A percentile compares a stretch with the other conserved stretches of the same genome.
Evolutionary conservation across 768 basidiomycete genomes (phyloP).

Genomic region (Sistotremastrum suecicum): DNA sequence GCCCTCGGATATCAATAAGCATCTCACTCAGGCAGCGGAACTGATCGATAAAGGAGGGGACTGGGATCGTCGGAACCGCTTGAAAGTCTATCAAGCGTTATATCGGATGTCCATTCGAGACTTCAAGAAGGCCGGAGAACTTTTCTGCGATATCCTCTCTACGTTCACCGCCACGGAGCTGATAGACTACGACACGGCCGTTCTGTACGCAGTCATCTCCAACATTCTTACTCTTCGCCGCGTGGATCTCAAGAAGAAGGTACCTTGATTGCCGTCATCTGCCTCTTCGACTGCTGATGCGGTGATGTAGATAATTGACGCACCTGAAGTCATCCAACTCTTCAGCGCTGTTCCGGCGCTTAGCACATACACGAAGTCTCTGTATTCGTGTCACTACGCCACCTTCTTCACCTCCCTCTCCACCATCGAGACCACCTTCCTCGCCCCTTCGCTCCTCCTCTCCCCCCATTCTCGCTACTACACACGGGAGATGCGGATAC

Average conservation of each 20-base stretch:
- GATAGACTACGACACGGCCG: conserved; percentile 79
- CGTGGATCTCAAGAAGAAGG: conserved; percentile 88
- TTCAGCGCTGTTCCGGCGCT: conserved; percentile 74
- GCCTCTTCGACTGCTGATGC: not conserved
- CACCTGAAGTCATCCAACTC: conserved; percentile 80
- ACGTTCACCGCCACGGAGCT: conserved; percentile 93
- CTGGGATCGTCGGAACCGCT: conserved; percentile 92
- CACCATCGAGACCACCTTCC: conserved; percentile 74
- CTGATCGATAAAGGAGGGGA: conserved; percentile 92
- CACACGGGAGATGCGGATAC: conserved; percentile 90
- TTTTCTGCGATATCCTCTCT: conserved; percentile 81
- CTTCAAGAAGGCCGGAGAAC: conserved; percentile 74
- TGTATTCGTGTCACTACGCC: conserved; percentile 90
- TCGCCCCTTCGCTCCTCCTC: conserved; percentile 78
- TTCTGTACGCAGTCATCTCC: conserved; percentile 71
- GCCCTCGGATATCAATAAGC: conserved; percentile 48
- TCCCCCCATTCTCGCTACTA: conserved; percentile 81
- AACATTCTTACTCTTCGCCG: conserved; percentile 62
- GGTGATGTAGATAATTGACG: conserved; percentile 48
- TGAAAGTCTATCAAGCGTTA: conserved; percentile 90
- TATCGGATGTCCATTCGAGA: conserved; percentile 81
- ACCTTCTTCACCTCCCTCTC: conserved; percentile 89
- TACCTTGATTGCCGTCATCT: conserved; percentile 13
- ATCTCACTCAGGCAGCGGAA: conserved; percentile 73
- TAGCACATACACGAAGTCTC: conserved; percentile 67